A percentile compares a stretch with the other conserved stretches of the same genome.
Conservation (phyloP, 169 alveolate species). For the Plasmodium berghei region DNA sequence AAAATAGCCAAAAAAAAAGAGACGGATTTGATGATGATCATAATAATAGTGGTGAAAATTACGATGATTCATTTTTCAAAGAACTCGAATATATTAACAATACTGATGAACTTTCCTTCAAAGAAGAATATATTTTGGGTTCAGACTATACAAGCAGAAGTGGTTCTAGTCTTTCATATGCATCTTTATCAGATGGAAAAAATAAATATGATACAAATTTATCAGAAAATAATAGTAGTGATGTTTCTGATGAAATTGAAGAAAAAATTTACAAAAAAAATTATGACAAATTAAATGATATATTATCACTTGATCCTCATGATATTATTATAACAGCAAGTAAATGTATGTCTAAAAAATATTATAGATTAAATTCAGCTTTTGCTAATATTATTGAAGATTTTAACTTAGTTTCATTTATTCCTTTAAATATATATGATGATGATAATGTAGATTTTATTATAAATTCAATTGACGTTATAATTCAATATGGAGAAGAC, state of each 20-base stretch:
- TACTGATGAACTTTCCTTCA: slow-evolving; percentile 24
- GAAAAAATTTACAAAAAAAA: slow-evolving; percentile 64
- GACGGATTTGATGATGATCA: neutral
- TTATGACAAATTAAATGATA: slow-evolving; percentile 76
- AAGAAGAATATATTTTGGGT: slow-evolving; percentile 45
- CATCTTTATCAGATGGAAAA: slow-evolving; percentile 7
- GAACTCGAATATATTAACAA: slow-evolving; percentile 29
- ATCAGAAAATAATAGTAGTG: slow-evolving; percentile 42
- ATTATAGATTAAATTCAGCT: slow-evolving; percentile 82
- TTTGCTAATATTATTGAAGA: slow-evolving; percentile 85
- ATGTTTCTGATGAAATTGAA: slow-evolving; percentile 29
- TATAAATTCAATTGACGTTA: slow-evolving; percentile 82
- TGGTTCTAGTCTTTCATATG: slow-evolving; percentile 48
- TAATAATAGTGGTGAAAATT: neutral
- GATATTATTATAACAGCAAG: slow-evolving; percentile 67
- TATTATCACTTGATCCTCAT: slow-evolving; percentile 69
- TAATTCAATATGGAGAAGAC: slow-evolving; percentile 87
- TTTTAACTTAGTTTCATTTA: slow-evolving; percentile 82
- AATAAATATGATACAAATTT: neutral
- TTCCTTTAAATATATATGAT: slow-evolving; percentile 85
- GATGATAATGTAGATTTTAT: slow-evolving; percentile 84
- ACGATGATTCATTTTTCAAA: slow-evolving; percentile 20
- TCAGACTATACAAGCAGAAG: slow-evolving; percentile 62
- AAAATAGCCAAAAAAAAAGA: neutral
- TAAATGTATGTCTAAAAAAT: slow-evolving; percentile 81